A percentile compares a stretch with the other conserved stretches of the same genome.
phyloP scores from a whole-genome alignment of 768 basidiomycete genomes.

The Botryobasidium botryosum region DNA sequence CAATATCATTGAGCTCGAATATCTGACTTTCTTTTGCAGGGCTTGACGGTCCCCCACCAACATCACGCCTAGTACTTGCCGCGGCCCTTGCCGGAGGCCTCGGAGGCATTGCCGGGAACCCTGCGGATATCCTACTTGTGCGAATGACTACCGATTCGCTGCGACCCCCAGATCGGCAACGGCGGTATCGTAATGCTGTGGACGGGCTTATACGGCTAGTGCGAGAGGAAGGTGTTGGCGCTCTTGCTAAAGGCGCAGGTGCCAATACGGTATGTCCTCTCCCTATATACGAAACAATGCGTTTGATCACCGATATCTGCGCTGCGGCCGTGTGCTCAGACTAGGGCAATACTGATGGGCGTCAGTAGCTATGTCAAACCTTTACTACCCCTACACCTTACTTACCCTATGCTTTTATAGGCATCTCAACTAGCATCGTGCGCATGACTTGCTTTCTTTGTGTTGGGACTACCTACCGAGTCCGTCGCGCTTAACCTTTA shows the following conservation, averaged over 20 bases:
- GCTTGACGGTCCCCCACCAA: too few species aligned
- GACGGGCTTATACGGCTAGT: conserved; percentile 12
- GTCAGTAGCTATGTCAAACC: not conserved
- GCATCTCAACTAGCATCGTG: conserved; percentile 11
- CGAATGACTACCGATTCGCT: conserved; percentile 11
- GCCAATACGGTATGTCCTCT: conserved; percentile 8
- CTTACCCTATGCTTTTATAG: not conserved
- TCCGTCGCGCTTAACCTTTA: not conserved
- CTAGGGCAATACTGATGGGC: conserved; percentile 11
- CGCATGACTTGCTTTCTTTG: too few species aligned
- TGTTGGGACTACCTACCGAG: too few species aligned
- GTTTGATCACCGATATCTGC: not conserved
- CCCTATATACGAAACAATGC: not conserved
- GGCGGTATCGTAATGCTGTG: conserved; percentile 8
- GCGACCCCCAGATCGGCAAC: conserved; percentile 7
- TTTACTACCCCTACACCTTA: not conserved
- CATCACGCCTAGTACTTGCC: conserved; percentile 7
- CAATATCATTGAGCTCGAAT: not conserved
- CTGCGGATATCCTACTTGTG: conserved; percentile 12
- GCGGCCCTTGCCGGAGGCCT: conserved; percentile 11
- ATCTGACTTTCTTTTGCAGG: too few species aligned
- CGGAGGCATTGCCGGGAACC: conserved; percentile 11
- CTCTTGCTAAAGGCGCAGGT: conserved; percentile 6
- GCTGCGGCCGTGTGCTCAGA: not conserved
- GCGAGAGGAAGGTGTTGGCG: conserved; percentile 8